These are phyloP conservation scores for Brassica napus DNA, from an alignment of 345 rosid genomes.

Conservation along the genomic window Da-Ae NC_063438.1:5466501-5467000, in stretches of 20 bases:
- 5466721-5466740: constrained; percentile 34
- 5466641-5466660: constrained; percentile 69
- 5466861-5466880: not conserved
- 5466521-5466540: not conserved
- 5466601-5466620: constrained; percentile 59
- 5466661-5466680: constrained; percentile 59
- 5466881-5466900: not conserved
- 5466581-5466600: not conserved
- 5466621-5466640: constrained; percentile 73
- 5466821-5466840: too few species aligned
- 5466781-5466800: too few species aligned
- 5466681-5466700: constrained; percentile 61
- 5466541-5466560: constrained; percentile 1
- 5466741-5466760: not conserved
- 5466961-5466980: constrained; percentile 77
- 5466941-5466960: constrained; percentile 59
- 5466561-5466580: constrained; percentile 1
- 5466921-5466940: too few species aligned
- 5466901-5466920: constrained; percentile 19
- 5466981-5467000: constrained; percentile 79
- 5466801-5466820: too few species aligned
- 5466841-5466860: not conserved
- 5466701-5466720: constrained; percentile 70
- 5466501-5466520: not conserved
- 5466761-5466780: too few species aligned